These are phyloP conservation scores for Crithidia fasciculata DNA, from an alignment of 208 protist species.

Conservation along the genomic window DNA sequence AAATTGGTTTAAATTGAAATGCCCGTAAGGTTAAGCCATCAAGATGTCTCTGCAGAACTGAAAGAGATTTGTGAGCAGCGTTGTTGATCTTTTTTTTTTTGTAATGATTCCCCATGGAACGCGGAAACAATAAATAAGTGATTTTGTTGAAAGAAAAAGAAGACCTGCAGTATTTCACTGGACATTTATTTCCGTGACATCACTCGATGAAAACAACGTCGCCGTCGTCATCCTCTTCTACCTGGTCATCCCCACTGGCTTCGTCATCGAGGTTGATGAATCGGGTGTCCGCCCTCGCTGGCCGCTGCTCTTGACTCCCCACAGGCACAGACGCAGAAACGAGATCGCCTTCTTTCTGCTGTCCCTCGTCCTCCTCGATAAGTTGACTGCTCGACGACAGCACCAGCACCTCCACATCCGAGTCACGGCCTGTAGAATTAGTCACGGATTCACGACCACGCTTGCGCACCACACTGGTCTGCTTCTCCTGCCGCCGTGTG, in stretches of 20 bases:
- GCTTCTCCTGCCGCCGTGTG: neutral
- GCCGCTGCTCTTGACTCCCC: too few species aligned
- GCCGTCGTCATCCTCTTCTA: constrained; percentile 18
- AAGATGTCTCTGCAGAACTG: too few species aligned
- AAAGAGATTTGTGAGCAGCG: too few species aligned
- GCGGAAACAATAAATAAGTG: neutral
- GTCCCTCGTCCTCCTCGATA: neutral
- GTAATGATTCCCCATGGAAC: too few species aligned
- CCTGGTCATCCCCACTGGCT: neutral
- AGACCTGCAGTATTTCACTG: too few species aligned
- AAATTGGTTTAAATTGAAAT: too few species aligned
- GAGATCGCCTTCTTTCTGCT: neutral
- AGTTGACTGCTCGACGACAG: constrained; percentile 20
- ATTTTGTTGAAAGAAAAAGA: neutral
- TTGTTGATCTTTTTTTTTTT: too few species aligned
- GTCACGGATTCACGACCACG: neutral
- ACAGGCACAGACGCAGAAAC: too few species aligned
- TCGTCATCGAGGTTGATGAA: constrained; percentile 4
- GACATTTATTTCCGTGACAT: neutral
- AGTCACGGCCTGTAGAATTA: neutral
- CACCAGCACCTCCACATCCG: constrained; percentile 18
- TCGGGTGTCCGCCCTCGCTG: neutral
- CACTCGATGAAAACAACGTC: constrained; percentile 39
- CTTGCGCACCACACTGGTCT: neutral
- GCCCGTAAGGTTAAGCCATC: too few species aligned